These are phyloP conservation scores for Cucurbita moschata DNA, from an alignment of 306 rosid species.

Conservation along the genomic window DNA sequence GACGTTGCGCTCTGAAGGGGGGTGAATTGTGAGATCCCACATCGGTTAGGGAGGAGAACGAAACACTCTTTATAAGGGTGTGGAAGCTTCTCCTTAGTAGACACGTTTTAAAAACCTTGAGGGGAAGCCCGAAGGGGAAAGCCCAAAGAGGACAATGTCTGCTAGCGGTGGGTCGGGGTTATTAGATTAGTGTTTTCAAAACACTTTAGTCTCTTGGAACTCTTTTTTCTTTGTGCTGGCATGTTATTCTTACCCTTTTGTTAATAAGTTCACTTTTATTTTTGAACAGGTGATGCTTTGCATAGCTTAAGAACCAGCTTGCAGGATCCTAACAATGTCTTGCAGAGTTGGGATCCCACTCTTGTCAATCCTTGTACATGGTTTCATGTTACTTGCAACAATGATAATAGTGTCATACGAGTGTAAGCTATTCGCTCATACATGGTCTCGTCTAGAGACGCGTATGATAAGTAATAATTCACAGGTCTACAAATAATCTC, in stretches of 20 bases:
- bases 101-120: too few relatives aligned
- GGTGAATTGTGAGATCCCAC: too few relatives aligned
- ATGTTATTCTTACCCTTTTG: constrained; percentile 7
- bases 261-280: constrained; percentile 2
- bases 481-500: constrained; percentile 1
- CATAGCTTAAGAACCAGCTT: constrained; percentile 83
- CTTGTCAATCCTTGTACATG: constrained; percentile 98
- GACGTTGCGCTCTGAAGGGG: too few relatives aligned
- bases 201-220: not conserved
- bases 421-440: constrained; percentile 48
- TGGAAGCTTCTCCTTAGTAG: too few relatives aligned
- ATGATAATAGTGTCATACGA: constrained; percentile 91
- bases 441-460: not conserved
- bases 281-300: constrained; percentile 78
- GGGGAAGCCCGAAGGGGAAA: too few relatives aligned
- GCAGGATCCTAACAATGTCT: constrained; percentile 83
- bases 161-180: too few relatives aligned
- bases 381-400: constrained; percentile 98
- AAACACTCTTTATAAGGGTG: too few relatives aligned
- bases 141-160: too few relatives aligned
- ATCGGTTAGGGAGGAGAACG: too few relatives aligned
- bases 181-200: not conserved
- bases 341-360: constrained; percentile 99
- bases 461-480: constrained; percentile 3
- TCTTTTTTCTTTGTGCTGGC: not conserved